Evolutionary conservation across 2,329 filamentous ascomycete genomes (phyloP).

Genomic region (Ploettnerulaceae sp.): DNA sequence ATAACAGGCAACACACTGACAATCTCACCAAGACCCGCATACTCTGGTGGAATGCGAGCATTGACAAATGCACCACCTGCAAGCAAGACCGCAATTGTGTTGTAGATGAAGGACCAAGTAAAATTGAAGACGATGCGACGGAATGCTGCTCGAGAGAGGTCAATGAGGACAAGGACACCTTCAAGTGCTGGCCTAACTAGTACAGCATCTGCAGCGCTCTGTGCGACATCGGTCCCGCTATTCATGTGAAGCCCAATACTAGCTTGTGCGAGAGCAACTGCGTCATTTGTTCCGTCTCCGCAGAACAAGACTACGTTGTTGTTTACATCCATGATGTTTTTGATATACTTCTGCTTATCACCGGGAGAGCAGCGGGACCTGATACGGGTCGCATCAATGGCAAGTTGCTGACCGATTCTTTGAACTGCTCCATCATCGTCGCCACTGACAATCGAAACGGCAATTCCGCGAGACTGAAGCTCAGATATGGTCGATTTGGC

Average conservation of each 20-base stretch:
- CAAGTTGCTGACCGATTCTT: constrained; percentile 37
- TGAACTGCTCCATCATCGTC: constrained; percentile 48
- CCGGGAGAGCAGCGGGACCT: constrained; percentile 35
- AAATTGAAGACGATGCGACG: constrained; percentile 56
- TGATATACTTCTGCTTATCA: constrained; percentile 25
- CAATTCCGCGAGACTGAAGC: constrained; percentile 38
- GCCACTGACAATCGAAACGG: constrained; percentile 47
- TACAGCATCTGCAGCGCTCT: constrained; percentile 63
- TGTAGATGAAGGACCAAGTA: constrained; percentile 57
- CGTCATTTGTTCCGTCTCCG: constrained; percentile 78
- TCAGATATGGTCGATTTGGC: constrained; percentile 35
- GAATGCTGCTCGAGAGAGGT: constrained; percentile 39
- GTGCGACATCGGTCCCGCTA: constrained; percentile 57
- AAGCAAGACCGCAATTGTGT: constrained; percentile 54
- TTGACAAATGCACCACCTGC: constrained; percentile 52
- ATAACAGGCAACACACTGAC: constrained; percentile 62
- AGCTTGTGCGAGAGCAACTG: constrained; percentile 65
- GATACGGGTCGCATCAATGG: constrained; percentile 36
- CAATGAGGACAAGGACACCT: constrained; percentile 54
- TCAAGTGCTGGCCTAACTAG: constrained; percentile 53
- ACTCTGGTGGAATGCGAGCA: constrained; percentile 49
- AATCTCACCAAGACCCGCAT: constrained; percentile 60
- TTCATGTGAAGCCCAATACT: constrained; percentile 67
- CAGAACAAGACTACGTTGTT: constrained; percentile 55
- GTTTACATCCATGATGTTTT: constrained; percentile 5